Evolutionary conservation across 2,329 filamentous ascomycete genomes (phyloP).

Genomic region (Dactylellina cionopaga): DNA sequence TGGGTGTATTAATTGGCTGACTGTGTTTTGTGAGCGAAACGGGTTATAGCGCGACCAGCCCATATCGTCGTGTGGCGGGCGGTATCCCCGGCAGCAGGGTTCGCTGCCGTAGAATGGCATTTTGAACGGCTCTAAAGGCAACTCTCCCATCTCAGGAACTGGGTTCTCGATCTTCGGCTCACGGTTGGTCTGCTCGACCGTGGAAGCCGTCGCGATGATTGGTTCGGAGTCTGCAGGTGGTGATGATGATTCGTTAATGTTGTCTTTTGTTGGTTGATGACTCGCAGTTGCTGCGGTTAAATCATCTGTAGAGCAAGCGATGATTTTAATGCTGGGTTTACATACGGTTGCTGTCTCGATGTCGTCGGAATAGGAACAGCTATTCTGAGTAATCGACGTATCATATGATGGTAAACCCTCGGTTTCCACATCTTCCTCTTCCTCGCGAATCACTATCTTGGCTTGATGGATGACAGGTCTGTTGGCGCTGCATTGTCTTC

Average conservation of each 20-base stretch:
- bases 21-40: background rate
- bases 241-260: conserved; percentile 1
- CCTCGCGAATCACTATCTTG: conserved; percentile 23
- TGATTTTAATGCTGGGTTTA: background rate
- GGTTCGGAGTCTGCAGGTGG: conserved; percentile 4
- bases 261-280: too few relatives aligned
- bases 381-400: too few relatives aligned
- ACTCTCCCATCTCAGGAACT: conserved; percentile 1
- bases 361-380: conserved; percentile 1
- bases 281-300: too few relatives aligned
- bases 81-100: background rate
- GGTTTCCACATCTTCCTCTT: background rate
- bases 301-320: background rate
- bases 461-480: conserved; percentile 34
- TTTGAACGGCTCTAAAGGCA: conserved; percentile 2
- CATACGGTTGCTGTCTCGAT: background rate
- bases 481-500: conserved; percentile 7
- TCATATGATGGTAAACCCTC: background rate
- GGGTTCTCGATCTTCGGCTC: background rate
- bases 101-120: conserved; percentile 8
- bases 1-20: conserved; percentile 12
- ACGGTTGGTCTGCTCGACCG: too few relatives aligned
- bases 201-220: too few relatives aligned
- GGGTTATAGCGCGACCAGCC: background rate
- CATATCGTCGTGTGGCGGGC: conserved; percentile 4